Percentiles rank a stretch among this genome's conserved stretches.
phyloP scores from a whole-genome alignment of 257 asterid species.

The Eucommia ulmoides region DNA sequence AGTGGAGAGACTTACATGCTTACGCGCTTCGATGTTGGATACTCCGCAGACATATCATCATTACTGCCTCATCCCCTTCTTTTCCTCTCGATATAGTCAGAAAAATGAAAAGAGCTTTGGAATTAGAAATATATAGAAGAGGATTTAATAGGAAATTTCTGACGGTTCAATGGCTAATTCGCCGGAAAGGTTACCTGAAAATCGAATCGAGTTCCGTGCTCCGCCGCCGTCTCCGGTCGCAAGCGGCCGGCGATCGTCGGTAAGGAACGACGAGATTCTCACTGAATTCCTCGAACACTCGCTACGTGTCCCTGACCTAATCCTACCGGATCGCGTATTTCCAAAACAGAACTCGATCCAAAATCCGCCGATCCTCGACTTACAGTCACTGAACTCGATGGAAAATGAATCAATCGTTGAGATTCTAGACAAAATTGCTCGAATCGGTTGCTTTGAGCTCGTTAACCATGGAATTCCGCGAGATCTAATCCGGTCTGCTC shows the following conservation, averaged over 20 bases:
- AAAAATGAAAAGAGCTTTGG: background rate
- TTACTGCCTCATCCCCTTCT: conserved; percentile 43
- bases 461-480: conserved; percentile 53
- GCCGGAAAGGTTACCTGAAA: conserved; percentile 30
- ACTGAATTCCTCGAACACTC: conserved; percentile 58
- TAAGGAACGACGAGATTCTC: conserved; percentile 52
- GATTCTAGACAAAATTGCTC: conserved; percentile 26
- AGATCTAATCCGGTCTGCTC: conserved; percentile 35
- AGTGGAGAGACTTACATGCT: conserved; percentile 27
- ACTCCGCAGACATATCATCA: conserved; percentile 59
- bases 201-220: conserved; percentile 58
- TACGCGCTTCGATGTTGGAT: conserved; percentile 31
- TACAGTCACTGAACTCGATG: conserved; percentile 14
- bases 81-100: background rate
- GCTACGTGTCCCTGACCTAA: conserved; percentile 59
- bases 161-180: conserved; percentile 24
- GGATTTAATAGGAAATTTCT: background rate
- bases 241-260: conserved; percentile 43
- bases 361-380: conserved; percentile 44
- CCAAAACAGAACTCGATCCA: conserved; percentile 46
- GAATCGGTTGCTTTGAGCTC: conserved; percentile 61
- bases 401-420: conserved; percentile 13
- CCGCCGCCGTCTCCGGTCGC: conserved; percentile 95
- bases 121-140: background rate
- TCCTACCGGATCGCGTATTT: conserved; percentile 60